Evolutionary conservation across 495 filamentous ascomycete species (phyloP).

Genomic region (Pyrenula massariospora): DNA sequence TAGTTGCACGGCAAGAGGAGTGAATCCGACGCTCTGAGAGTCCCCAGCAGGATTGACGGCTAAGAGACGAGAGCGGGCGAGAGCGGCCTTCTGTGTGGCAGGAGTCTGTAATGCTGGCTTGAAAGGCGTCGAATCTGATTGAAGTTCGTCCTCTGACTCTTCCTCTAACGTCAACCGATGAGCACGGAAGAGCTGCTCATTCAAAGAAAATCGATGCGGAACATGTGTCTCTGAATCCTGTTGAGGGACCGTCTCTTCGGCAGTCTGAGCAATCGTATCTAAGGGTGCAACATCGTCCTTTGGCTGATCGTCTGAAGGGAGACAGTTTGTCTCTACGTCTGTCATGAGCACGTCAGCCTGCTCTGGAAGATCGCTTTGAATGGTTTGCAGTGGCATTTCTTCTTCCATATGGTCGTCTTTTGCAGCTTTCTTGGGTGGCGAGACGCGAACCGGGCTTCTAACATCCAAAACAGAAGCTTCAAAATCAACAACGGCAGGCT

Average conservation of each 20-base stretch:
- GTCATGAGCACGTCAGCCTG: background rate
- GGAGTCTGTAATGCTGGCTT: slow-evolving; percentile 18
- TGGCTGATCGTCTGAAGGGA: background rate
- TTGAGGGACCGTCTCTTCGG: background rate
- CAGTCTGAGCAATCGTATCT: background rate
- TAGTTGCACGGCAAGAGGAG: slow-evolving; percentile 48
- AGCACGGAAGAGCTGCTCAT: slow-evolving; percentile 1
- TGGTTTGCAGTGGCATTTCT: background rate
- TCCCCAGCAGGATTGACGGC: slow-evolving; percentile 6
- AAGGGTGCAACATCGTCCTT: background rate
- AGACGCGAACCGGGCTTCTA: background rate
- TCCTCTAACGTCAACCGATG: slow-evolving; percentile 17
- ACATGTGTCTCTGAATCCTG: background rate
- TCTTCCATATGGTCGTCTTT: background rate
- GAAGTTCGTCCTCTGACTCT: slow-evolving; percentile 45
- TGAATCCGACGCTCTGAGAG: slow-evolving; percentile 35
- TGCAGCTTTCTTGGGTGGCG: background rate
- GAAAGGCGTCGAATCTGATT: slow-evolving; percentile 13
- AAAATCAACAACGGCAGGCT: background rate
- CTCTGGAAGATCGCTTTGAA: background rate
- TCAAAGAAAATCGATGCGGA: background rate
- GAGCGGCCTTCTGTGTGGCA: slow-evolving; percentile 14
- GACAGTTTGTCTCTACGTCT: background rate
- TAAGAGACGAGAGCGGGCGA: slow-evolving; percentile 14
- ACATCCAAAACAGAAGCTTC: background rate